phyloP scores from a whole-genome alignment of 2,329 filamentous ascomycete species.

The Diaporthe sp. region DNA sequence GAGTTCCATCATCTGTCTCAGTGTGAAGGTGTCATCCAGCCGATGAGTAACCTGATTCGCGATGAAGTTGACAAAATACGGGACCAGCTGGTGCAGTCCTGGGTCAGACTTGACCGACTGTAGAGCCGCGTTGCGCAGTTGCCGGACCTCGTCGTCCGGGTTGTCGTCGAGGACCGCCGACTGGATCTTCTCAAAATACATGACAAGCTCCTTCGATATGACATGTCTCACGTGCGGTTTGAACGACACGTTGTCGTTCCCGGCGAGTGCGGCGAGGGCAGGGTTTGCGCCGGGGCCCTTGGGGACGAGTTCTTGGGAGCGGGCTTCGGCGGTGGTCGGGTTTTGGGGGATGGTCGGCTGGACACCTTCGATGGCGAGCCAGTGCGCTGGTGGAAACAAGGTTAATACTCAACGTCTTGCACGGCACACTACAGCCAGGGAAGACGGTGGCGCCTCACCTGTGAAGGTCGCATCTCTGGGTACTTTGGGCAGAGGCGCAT shows the following conservation, averaged over 20 bases:
- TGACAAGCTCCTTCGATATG: slow-evolving; percentile 92
- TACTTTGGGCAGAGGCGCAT: slow-evolving; percentile 94
- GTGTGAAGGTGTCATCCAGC: slow-evolving; percentile 88
- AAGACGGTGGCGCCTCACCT: slow-evolving; percentile 63
- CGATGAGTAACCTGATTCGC: slow-evolving; percentile 96
- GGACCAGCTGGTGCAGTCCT: slow-evolving; percentile 93
- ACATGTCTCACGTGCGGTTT: slow-evolving; percentile 96
- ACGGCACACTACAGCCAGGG: not conserved
- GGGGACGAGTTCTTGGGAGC: slow-evolving; percentile 86
- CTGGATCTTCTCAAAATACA: slow-evolving; percentile 97
- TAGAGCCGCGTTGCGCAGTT: slow-evolving; percentile 85
- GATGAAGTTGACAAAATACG: slow-evolving; percentile 97
- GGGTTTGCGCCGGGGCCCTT: slow-evolving; percentile 93
- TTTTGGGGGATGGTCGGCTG: slow-evolving; percentile 98
- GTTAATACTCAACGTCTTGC: slow-evolving; percentile 36
- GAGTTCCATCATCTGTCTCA: slow-evolving; percentile 94
- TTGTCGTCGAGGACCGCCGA: slow-evolving; percentile 89
- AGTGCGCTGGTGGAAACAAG: slow-evolving; percentile 77
- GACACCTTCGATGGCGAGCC: slow-evolving; percentile 97
- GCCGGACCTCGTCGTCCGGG: slow-evolving; percentile 80
- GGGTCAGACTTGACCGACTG: slow-evolving; percentile 90
- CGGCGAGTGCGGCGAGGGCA: slow-evolving; percentile 84
- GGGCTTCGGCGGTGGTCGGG: slow-evolving; percentile 86
- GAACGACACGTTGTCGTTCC: slow-evolving; percentile 85
- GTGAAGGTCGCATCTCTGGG: slow-evolving; percentile 94